Conservation (phyloP, 1,284 basidiomycete genomes). For the Sporisorium scitamineum region DNA sequence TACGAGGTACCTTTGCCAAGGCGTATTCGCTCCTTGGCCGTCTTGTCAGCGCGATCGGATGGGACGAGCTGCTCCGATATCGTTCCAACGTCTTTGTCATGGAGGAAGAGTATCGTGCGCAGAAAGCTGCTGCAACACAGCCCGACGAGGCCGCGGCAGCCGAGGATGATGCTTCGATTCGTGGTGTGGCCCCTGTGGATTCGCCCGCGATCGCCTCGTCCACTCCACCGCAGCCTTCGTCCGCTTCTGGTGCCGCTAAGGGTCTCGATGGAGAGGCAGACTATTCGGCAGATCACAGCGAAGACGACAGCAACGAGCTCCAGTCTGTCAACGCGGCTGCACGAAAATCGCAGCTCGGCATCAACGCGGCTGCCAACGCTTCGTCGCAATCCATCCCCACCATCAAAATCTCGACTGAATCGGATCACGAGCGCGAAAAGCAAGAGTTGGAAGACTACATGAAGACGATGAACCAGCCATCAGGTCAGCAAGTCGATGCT, state of each 20-base stretch:
- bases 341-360: slow-evolving; percentile 42
- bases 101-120: slow-evolving; percentile 94
- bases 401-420: slow-evolving; percentile 88
- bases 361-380: slow-evolving; percentile 51
- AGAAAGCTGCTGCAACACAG: slow-evolving; percentile 69
- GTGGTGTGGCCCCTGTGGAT: slow-evolving; percentile 27
- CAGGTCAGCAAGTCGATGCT: not conserved
- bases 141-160: slow-evolving; percentile 11
- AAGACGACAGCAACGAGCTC: slow-evolving; percentile 41
- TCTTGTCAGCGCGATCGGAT: slow-evolving; percentile 92
- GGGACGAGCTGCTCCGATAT: slow-evolving; percentile 96
- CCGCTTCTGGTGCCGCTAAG: slow-evolving; percentile 13
- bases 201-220: slow-evolving; percentile 37
- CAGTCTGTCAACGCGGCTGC: not conserved
- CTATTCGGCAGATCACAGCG: slow-evolving; percentile 24
- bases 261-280: slow-evolving; percentile 10
- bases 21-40: slow-evolving; percentile 91
- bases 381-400: slow-evolving; percentile 77
- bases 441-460: slow-evolving; percentile 66
- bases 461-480: slow-evolving; percentile 58
- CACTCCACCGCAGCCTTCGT: slow-evolving; percentile 32
- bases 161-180: slow-evolving; percentile 34
- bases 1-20: slow-evolving; percentile 94
- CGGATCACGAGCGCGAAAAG: slow-evolving; percentile 74
- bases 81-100: slow-evolving; percentile 97